Percentiles rank a stretch among this genome's conserved stretches.
Evolutionary conservation across 2,329 filamentous ascomycete genomes (phyloP).

Genomic region (Alternaria burnsii): DNA sequence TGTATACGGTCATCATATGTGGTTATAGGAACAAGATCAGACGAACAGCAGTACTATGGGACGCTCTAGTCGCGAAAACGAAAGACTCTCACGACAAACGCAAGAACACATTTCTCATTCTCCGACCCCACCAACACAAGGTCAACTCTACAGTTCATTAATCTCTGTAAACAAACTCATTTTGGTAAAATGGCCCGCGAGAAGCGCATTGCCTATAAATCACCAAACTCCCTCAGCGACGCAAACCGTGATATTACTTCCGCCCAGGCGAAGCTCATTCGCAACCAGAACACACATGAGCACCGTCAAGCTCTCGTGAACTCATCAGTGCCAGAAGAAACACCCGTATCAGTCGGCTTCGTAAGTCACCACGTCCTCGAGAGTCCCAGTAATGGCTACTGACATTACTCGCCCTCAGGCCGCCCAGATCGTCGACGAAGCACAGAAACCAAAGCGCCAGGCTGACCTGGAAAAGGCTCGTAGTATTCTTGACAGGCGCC

Average conservation of each 20-base stretch:
- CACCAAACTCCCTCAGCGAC: neutral
- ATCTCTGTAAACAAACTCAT: neutral
- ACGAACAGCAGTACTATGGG: neutral
- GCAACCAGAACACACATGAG: neutral
- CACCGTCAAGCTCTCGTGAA: neutral
- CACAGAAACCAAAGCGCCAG: neutral
- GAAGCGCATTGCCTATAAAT: neutral
- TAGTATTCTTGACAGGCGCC: neutral
- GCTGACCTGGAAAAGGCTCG: neutral
- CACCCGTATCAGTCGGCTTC: neutral
- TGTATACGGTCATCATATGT: neutral
- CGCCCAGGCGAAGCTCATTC: neutral
- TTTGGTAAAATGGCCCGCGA: neutral
- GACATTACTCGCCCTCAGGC: neutral
- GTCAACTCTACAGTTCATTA: neutral
- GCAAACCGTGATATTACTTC: neutral
- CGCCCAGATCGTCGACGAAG: neutral
- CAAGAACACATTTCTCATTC: neutral
- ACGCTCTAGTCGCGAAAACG: neutral
- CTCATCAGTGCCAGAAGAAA: neutral
- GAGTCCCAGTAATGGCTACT: neutral
- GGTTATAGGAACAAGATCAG: neutral
- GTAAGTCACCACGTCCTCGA: neutral
- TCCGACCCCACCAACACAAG: neutral
- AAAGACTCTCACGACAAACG: slow-evolving; percentile 1